These are phyloP conservation scores for Cordyceps cicadae DNA, from an alignment of 2,329 filamentous ascomycete genomes.

Conservation along the genomic window DNA sequence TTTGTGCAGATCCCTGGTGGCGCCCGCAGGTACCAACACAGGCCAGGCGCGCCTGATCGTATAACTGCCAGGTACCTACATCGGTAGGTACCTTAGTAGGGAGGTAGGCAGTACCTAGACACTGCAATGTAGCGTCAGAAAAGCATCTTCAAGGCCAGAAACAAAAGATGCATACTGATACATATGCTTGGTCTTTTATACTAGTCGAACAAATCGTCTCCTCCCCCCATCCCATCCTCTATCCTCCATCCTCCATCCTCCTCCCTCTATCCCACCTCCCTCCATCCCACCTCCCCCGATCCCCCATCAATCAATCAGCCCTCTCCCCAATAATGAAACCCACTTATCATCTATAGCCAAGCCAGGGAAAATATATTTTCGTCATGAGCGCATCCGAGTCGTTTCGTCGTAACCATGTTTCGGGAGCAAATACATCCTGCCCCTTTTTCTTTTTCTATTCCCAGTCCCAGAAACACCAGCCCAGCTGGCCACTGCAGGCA, in stretches of 20 bases:
- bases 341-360: conserved; percentile 7
- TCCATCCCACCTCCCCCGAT: neutral
- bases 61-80: too few relatives aligned
- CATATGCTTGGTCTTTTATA: conserved; percentile 9
- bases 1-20: neutral
- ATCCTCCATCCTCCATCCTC: too few relatives aligned
- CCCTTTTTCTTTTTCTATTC: conserved; percentile 22
- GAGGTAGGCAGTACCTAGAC: neutral
- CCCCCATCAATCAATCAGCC: too few relatives aligned
- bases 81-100: too few relatives aligned
- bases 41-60: too few relatives aligned
- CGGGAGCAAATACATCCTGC: conserved; percentile 14
- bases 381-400: conserved; percentile 22
- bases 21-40: neutral
- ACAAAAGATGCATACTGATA: conserved; percentile 11
- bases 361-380: conserved; percentile 8
- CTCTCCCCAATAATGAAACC: neutral
- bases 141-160: neutral
- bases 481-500: conserved; percentile 11
- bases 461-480: conserved; percentile 13
- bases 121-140: neutral
- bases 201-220: conserved; percentile 6
- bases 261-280: neutral
- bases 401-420: conserved; percentile 20
- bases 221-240: neutral